phyloP scores from a whole-genome alignment of 2,329 filamentous ascomycete genomes.

The Magnaporthiopsis rhizophila region DNA sequence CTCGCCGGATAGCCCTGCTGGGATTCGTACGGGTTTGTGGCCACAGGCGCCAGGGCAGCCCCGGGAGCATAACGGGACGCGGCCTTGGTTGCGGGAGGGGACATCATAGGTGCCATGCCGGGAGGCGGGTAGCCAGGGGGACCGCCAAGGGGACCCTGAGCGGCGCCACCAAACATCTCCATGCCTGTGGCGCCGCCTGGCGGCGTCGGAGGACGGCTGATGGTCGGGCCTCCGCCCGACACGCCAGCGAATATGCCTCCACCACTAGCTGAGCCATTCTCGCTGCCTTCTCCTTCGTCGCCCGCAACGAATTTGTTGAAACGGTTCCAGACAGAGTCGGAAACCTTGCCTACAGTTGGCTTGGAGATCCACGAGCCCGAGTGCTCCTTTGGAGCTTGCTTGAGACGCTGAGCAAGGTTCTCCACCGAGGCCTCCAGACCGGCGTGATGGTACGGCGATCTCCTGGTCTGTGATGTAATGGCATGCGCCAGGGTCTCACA shows the following conservation, averaged over 20 bases:
- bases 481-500: slow-evolving; percentile 74
- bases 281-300: slow-evolving; percentile 66
- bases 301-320: slow-evolving; percentile 97
- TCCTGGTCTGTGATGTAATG: slow-evolving; percentile 71
- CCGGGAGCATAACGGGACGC: slow-evolving; percentile 43
- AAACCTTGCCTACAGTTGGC: slow-evolving; percentile 92
- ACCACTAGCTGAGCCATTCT: slow-evolving; percentile 56
- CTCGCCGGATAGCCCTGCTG: slow-evolving; percentile 15
- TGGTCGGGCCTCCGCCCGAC: slow-evolving; percentile 63
- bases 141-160: slow-evolving; percentile 19
- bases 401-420: slow-evolving; percentile 74
- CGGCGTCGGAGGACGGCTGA: slow-evolving; percentile 65
- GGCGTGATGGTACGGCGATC: slow-evolving; percentile 79
- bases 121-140: slow-evolving; percentile 23
- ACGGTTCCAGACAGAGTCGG: slow-evolving; percentile 78
- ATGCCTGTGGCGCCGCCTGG: slow-evolving; percentile 55
- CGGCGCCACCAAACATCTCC: slow-evolving; percentile 59
- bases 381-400: slow-evolving; percentile 74
- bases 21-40: slow-evolving; percentile 18
- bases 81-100: slow-evolving; percentile 33
- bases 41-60: slow-evolving; percentile 17
- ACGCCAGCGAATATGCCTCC: slow-evolving; percentile 69
- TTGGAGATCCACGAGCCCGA: slow-evolving; percentile 87
- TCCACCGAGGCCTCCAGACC: slow-evolving; percentile 69
- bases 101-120: slow-evolving; percentile 24